Conservation (phyloP, 306 rosid species). For the Gynostemma pentaphyllum region DNA sequence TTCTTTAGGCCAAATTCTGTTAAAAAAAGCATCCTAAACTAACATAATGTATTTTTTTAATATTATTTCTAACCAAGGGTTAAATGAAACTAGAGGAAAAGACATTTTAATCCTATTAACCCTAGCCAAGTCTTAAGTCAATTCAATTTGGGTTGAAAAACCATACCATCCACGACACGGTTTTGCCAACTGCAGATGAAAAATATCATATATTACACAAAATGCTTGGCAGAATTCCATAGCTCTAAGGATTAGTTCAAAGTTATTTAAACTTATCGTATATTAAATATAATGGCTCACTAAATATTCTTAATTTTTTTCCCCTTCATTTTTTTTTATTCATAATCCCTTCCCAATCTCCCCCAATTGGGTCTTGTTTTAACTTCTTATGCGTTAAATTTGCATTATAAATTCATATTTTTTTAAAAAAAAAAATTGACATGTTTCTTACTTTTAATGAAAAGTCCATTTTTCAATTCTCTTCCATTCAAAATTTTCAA, state of each 20-base stretch:
- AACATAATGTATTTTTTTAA: too few relatives aligned
- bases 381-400: conserved; percentile 31
- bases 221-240: conserved; percentile 43
- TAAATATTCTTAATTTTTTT: conserved; percentile 63
- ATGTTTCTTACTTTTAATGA: conserved; percentile 18
- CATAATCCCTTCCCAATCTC: conserved; percentile 14
- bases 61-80: too few relatives aligned
- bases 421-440: too few relatives aligned
- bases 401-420: conserved; percentile 1
- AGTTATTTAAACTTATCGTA: conserved; percentile 4
- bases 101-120: too few relatives aligned
- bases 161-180: too few relatives aligned
- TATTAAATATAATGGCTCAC: conserved; percentile 46
- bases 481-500: conserved; percentile 33
- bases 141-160: too few relatives aligned
- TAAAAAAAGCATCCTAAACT: too few relatives aligned
- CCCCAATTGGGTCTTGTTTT: conserved; percentile 52
- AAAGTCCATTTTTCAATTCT: conserved; percentile 34
- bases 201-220: too few relatives aligned
- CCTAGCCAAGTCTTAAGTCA: too few relatives aligned
- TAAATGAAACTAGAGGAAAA: too few relatives aligned
- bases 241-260: conserved; percentile 21
- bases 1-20: too few relatives aligned
- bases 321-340: conserved; percentile 2
- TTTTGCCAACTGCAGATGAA: too few relatives aligned